phyloP scores from a whole-genome alignment of 352 stramenopile genomes.

The Globisporangium mamillatum region DNA sequence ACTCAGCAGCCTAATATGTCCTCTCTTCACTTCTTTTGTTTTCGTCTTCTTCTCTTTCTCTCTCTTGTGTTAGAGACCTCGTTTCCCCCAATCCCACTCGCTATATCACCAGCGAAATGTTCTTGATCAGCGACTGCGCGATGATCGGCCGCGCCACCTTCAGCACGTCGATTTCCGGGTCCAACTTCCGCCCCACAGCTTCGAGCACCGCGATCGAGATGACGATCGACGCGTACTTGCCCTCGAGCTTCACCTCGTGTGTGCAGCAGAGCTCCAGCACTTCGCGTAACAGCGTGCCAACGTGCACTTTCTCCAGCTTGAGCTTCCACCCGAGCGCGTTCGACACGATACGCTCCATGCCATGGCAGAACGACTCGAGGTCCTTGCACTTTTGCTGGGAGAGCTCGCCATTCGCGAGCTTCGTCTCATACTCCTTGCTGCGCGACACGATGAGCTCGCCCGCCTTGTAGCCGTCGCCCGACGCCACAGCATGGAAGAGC shows the following conservation, averaged over 20 bases:
- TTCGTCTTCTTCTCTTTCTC: slow-evolving; percentile 4
- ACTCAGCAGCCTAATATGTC: slow-evolving; percentile 4
- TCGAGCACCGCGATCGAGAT: slow-evolving; percentile 95
- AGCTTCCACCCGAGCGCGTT: slow-evolving; percentile 62
- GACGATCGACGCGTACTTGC: slow-evolving; percentile 93
- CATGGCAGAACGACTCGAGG: slow-evolving; percentile 64
- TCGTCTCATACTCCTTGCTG: slow-evolving; percentile 40
- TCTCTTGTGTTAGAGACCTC: neutral
- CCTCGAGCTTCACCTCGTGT: slow-evolving; percentile 92
- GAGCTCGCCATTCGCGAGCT: slow-evolving; percentile 25
- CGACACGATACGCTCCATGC: slow-evolving; percentile 72
- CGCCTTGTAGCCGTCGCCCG: slow-evolving; percentile 75
- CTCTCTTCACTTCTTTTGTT: neutral
- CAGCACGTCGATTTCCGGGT: slow-evolving; percentile 90
- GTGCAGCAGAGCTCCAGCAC: slow-evolving; percentile 90
- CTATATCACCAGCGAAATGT: slow-evolving; percentile 26
- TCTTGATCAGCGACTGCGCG: slow-evolving; percentile 88
- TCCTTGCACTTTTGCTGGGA: slow-evolving; percentile 61
- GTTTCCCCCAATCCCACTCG: neutral
- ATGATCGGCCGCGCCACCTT: slow-evolving; percentile 91
- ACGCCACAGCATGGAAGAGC: slow-evolving; percentile 81
- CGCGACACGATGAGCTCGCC: slow-evolving; percentile 72
- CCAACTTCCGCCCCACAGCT: slow-evolving; percentile 85
- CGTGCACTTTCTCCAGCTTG: slow-evolving; percentile 70
- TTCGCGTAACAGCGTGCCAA: slow-evolving; percentile 63